Conservation (phyloP, 2,329 filamentous ascomycete genomes). For the Nannizziopsis arthrosporioides region DNA sequence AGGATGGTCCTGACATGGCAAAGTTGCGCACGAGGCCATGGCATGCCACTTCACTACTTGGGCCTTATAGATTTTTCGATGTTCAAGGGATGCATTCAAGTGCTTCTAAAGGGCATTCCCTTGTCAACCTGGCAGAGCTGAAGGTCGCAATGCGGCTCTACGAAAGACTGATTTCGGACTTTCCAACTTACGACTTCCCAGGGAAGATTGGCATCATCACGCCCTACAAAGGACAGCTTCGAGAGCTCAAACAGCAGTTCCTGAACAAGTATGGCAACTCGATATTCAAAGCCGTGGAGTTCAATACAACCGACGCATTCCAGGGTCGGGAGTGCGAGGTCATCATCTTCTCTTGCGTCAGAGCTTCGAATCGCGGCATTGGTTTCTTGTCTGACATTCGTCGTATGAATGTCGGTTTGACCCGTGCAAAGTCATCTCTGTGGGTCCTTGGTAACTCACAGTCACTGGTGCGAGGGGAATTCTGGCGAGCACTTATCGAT, state of each 20-base stretch:
- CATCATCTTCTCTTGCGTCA: slow-evolving; percentile 97
- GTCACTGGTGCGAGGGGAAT: slow-evolving; percentile 74
- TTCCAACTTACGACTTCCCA: slow-evolving; percentile 54
- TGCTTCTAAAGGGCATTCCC: slow-evolving; percentile 72
- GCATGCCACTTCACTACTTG: slow-evolving; percentile 71
- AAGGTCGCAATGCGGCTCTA: slow-evolving; percentile 79
- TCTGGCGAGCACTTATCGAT: slow-evolving; percentile 76
- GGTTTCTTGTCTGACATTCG: slow-evolving; percentile 97
- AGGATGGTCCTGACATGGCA: slow-evolving; percentile 77
- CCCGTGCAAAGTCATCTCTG: slow-evolving; percentile 87
- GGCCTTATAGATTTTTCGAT: slow-evolving; percentile 94
- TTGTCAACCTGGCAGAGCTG: slow-evolving; percentile 80
- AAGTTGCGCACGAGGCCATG: slow-evolving; percentile 65
- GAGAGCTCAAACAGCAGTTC: slow-evolving; percentile 67
- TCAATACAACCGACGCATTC: slow-evolving; percentile 98
- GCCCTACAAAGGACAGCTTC: slow-evolving; percentile 88
- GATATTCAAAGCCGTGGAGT: slow-evolving; percentile 74
- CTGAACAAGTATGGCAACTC: slow-evolving; percentile 56
- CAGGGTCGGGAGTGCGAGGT: slow-evolving; percentile 94
- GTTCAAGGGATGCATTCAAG: slow-evolving; percentile 76
- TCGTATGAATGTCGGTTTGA: slow-evolving; percentile 98
- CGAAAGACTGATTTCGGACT: slow-evolving; percentile 64
- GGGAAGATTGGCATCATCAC: slow-evolving; percentile 95
- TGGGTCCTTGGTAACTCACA: slow-evolving; percentile 93
- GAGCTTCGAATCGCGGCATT: slow-evolving; percentile 83